Conservation (phyloP, 352 stramenopile genomes). For the Globisporangium sylvaticum region DNA sequence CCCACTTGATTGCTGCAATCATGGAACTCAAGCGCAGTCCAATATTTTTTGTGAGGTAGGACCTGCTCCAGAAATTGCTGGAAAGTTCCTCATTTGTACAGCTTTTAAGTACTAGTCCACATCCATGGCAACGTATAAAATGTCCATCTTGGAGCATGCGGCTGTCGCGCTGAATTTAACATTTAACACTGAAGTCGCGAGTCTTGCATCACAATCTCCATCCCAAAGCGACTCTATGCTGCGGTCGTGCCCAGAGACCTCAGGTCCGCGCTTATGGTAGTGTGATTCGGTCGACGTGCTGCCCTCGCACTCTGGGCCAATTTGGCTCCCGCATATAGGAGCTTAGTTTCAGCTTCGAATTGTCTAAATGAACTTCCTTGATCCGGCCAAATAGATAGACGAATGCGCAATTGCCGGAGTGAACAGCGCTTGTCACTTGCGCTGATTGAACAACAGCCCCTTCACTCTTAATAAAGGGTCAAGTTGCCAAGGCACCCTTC, state of each 20-base stretch:
- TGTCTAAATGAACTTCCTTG: background rate
- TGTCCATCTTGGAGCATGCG: background rate
- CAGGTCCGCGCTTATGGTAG: background rate
- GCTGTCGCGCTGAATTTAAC: background rate
- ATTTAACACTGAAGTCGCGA: background rate
- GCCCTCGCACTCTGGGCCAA: background rate
- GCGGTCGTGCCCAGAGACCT: background rate
- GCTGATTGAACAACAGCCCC: background rate
- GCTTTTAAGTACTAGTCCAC: background rate
- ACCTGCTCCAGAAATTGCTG: too few species aligned
- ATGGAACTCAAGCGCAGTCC: background rate
- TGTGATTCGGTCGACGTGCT: background rate
- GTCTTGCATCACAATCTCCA: background rate
- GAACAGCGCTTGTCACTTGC: constrained; percentile 4
- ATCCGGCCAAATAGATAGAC: background rate
- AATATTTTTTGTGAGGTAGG: background rate
- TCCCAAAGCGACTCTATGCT: background rate
- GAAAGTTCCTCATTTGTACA: background rate
- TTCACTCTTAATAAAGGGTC: background rate
- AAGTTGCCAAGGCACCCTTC: background rate
- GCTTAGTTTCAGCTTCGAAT: background rate
- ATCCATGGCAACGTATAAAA: background rate
- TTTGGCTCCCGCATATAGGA: background rate
- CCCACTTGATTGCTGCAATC: background rate
- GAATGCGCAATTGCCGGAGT: background rate